Conservation (phyloP, 2,329 filamentous ascomycete genomes). For the Emergomyces pasteurianus region DNA sequence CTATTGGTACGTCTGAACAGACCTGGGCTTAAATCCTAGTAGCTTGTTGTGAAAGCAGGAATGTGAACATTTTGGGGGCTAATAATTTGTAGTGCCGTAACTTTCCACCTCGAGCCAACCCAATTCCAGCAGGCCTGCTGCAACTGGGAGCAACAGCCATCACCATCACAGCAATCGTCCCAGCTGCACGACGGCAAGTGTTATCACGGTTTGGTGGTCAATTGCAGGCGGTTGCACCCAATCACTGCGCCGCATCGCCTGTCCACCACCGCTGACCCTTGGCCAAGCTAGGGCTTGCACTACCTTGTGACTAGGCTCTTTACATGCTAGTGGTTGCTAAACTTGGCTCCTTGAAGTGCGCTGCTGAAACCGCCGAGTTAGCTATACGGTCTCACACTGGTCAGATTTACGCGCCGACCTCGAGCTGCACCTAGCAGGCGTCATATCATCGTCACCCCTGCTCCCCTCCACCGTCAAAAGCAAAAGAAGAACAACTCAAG, state of each 20-base stretch:
- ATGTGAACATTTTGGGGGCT: background rate
- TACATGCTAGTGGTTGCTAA: conserved; percentile 10
- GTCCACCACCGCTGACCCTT: background rate
- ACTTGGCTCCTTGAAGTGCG: conserved; percentile 2
- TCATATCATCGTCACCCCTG: background rate
- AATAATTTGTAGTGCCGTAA: background rate
- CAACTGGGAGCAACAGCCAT: background rate
- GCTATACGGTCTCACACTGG: background rate
- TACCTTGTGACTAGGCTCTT: conserved; percentile 4
- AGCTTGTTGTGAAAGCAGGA: background rate
- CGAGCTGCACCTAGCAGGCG: background rate
- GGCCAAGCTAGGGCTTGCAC: background rate
- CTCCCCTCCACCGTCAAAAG: background rate
- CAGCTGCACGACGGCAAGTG: conserved; percentile 1
- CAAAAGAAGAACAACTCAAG: background rate
- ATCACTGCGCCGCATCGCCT: background rate
- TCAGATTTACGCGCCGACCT: conserved; percentile 3
- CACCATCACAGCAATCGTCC: background rate
- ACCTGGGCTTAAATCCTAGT: background rate
- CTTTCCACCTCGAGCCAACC: background rate
- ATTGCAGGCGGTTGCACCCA: background rate
- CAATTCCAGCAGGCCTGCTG: background rate
- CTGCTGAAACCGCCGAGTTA: background rate
- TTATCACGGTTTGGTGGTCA: conserved; percentile 1
- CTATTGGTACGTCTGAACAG: background rate